phyloP scores from a whole-genome alignment of 352 stramenopile species.

The Phytophthora cajani region DNA sequence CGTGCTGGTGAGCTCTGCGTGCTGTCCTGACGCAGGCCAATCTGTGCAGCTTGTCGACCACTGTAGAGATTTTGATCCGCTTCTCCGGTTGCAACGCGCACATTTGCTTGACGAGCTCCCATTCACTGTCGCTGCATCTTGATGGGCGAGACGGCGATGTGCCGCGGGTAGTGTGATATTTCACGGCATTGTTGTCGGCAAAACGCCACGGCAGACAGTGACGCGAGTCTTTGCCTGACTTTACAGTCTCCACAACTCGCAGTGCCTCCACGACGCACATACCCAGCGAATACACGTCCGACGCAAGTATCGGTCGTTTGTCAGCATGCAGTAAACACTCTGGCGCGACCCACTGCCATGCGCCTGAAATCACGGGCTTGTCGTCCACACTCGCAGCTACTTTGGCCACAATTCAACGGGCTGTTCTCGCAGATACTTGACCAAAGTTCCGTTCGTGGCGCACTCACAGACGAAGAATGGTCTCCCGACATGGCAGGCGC shows the following conservation, averaged over 20 bases:
- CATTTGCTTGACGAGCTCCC: too few species aligned
- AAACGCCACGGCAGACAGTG: slow-evolving; percentile 4
- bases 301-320: too few species aligned
- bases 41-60: too few species aligned
- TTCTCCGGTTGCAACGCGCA: too few species aligned
- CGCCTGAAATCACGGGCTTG: too few species aligned
- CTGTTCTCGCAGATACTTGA: slow-evolving; percentile 17
- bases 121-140: too few species aligned
- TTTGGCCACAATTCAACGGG: slow-evolving; percentile 10
- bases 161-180: neutral
- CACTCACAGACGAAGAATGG: slow-evolving; percentile 31
- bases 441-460: slow-evolving; percentile 22
- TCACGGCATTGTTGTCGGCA: neutral
- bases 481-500: slow-evolving; percentile 21
- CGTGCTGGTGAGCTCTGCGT: too few species aligned
- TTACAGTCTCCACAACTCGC: slow-evolving; percentile 10
- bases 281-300: too few species aligned
- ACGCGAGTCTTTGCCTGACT: neutral
- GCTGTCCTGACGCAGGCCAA: too few species aligned
- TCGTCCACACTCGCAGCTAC: neutral
- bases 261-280: slow-evolving; percentile 4
- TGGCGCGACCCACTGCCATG: too few species aligned
- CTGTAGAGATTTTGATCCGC: too few species aligned
- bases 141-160: slow-evolving; percentile 1
- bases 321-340: too few species aligned